Base-by-base conservation (phyloP, 2,329 filamentous ascomycete genomes). In the Thielaviopsis musarum region DNA sequence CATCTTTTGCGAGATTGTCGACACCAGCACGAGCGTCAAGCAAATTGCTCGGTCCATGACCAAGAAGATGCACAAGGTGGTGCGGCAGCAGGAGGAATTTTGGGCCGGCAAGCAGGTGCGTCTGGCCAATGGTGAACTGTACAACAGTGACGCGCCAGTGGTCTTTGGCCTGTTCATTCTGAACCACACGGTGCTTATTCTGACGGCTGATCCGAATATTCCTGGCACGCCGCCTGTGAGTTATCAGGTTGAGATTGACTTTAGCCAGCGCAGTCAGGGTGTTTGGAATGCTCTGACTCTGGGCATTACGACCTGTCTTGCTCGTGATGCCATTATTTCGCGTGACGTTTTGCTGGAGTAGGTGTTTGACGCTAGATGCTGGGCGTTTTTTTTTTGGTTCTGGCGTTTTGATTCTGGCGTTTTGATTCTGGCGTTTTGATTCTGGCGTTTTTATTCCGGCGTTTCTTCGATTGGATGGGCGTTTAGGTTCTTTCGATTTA, bases 271-370 rank as follows among this genome's bases (percentile, higher is more conserved):
- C 12, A 65, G 68, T 19, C 72, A 75, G 64, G 70, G 72, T 57
- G 68, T 75, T 22, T 75, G 73, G 73, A 75, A 75, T 62, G 73
- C 72, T 1, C 63, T 75, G 45, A 75, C 73, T 3, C 58, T 73
- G 10, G 73, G 72, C 9, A 67, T 73, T 17, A 53, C 54, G 21
- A 51, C 57, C 12, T 61, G 60, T 26, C 51, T 59, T 21, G 60
- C 56, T n/a, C 57, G 60, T 5, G 60, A 61, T 61, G 60, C 45
- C 2, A 61, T 61, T 45, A 21, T 61, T 6, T 22, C 30, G 2
- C 56, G 60, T 2, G 54, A 59, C 28, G 48, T 28, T 22, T 59
- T 61, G 7, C 38, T 45, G 17, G 17, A 45, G 13, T 45, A 45
- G 38, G 15, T 1, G 38, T 45, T 15, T 17, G 3, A 41, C 2